Conservation (phyloP, 768 basidiomycete species). For the Xerocomus spinulosus region DNA sequence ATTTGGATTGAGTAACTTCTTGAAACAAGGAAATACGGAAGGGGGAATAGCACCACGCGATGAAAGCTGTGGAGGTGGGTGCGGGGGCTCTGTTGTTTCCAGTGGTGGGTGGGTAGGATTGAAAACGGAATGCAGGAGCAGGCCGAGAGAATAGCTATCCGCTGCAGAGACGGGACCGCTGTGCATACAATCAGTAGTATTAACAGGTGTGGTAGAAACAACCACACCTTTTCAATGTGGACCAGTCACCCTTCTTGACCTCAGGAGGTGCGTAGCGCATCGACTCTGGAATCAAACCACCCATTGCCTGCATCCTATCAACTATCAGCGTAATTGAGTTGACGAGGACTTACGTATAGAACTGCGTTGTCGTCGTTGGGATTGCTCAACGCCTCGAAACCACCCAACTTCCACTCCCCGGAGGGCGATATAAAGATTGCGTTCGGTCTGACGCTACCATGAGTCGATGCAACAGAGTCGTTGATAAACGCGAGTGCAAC, state of each 20-base stretch:
- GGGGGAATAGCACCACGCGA: conserved; percentile 74
- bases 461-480: conserved; percentile 73
- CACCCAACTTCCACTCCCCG: conserved; percentile 96
- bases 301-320: conserved; percentile 52
- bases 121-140: conserved; percentile 83
- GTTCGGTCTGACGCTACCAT: conserved; percentile 70
- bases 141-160: conserved; percentile 85
- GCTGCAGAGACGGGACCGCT: conserved; percentile 56
- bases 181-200: not conserved
- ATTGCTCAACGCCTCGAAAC: conserved; percentile 86
- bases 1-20: conserved; percentile 86
- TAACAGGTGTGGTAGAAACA: not conserved
- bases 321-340: conserved; percentile 7
- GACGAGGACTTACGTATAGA: conserved; percentile 61
- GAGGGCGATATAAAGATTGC: conserved; percentile 89
- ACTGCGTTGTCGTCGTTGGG: conserved; percentile 74
- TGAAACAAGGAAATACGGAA: conserved; percentile 73
- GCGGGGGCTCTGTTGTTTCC: conserved; percentile 63
- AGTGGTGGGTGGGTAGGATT: conserved; percentile 77
- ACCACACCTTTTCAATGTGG: conserved; percentile 71
- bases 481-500: conserved; percentile 90
- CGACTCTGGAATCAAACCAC: conserved; percentile 57
- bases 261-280: conserved; percentile 72
- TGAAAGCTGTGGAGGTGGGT: conserved; percentile 71
- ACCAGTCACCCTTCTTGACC: conserved; percentile 85